Conservation (phyloP, 2,329 filamentous ascomycete genomes). For the Ploettnerulaceae sp. region DNA sequence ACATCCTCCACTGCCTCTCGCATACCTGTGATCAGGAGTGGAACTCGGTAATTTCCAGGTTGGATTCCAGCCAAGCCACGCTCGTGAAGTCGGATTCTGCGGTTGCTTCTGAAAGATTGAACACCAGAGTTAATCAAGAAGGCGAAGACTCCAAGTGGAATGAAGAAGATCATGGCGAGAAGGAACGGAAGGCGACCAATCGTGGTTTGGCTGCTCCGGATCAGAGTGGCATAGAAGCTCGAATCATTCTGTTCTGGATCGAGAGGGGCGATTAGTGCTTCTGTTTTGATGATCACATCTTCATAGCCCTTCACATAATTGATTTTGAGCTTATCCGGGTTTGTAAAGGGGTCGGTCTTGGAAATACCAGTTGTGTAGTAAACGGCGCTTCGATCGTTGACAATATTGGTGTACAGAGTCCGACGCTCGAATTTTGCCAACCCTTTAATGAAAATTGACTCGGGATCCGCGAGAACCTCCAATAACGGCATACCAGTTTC, state of each 20-base stretch:
- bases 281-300: constrained; percentile 67
- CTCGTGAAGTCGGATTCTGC: constrained; percentile 73
- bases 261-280: constrained; percentile 50
- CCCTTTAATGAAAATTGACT: constrained; percentile 80
- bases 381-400: constrained; percentile 77
- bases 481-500: constrained; percentile 77
- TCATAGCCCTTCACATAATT: constrained; percentile 72
- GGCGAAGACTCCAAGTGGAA: constrained; percentile 66
- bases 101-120: constrained; percentile 69
- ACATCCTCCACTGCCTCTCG: constrained; percentile 68
- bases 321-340: constrained; percentile 61
- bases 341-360: constrained; percentile 70
- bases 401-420: constrained; percentile 78
- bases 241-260: constrained; percentile 35
- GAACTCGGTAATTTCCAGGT: constrained; percentile 67
- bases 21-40: constrained; percentile 69
- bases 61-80: constrained; percentile 62
- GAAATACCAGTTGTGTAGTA: constrained; percentile 80
- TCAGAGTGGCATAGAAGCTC: constrained; percentile 23
- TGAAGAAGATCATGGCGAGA: constrained; percentile 60
- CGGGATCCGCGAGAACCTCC: constrained; percentile 73
- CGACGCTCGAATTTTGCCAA: constrained; percentile 71
- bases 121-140: constrained; percentile 73
- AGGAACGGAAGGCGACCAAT: constrained; percentile 54
- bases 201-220: constrained; percentile 32